Base-by-base conservation (phyloP, 108 stramenopile genomes). In the Mayamaea pseudoterrestris region DNA sequence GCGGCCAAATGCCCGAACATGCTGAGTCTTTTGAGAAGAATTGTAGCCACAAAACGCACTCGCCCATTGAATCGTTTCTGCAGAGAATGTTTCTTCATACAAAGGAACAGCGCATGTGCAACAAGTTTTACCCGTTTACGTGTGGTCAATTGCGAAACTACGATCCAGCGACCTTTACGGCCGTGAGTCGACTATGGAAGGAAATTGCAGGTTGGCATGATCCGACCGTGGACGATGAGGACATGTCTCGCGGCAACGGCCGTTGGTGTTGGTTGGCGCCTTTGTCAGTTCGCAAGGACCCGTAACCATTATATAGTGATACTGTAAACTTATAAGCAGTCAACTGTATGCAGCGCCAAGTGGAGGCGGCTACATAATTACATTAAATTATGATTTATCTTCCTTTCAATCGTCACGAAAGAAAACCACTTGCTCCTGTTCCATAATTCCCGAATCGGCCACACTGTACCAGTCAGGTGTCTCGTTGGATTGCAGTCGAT, bases 71-170 rank as follows among this genome's bases (percentile, higher is more conserved):
- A n/a, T n/a, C n/a, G n/a, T n/a, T n/a, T n/a, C n/a, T n/a, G n/a
- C n/a, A n/a, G n/a, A n/a, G n/a, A n/a, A n/a, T n/a, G n/a, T n/a
- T n/a, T n/a, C n/a, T n/a, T n/a, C n/a, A n/a, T n/a, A n/a, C n/a
- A n/a, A n/a, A n/a, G n/a, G n/a, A n/a, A n/a, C n/a, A n/a, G n/a
- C n/a, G n/a, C n/a, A n/a, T n/a, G n/a, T 90, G 88, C 62, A 80
- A 78, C 50, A 90, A 90, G 35, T 90, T 90, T 57, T 90, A 73
- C 47, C 88, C 88, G 18, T 90, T 90, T 47, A 84, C 83, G 1
- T 65, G 74, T 22, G 78, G 74, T 6, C 88, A 90, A 60, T 58
- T 90, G 21, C 56, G 60, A 6, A 47, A 62, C 7, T 50, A 80
- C 49, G 88, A 90, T 69, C 70, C 71, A 24, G 59, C 55, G 20